A percentile compares a stretch with the other conserved stretches of the same genome.
phyloP scores from a whole-genome alignment of 2,329 filamentous ascomycete species.

The Penicillium oxalicum region DNA sequence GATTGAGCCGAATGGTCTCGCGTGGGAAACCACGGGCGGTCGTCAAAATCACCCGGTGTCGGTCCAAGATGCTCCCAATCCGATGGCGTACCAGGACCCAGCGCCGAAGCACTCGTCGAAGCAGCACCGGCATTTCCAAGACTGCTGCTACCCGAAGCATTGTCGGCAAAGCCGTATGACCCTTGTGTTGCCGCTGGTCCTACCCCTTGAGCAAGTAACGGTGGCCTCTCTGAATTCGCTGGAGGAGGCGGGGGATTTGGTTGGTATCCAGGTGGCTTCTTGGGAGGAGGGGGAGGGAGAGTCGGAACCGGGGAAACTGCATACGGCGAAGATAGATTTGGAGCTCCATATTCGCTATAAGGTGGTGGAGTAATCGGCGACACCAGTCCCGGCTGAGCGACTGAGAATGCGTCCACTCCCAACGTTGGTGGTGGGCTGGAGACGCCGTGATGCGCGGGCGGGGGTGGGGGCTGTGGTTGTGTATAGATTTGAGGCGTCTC shows the following conservation, averaged over 20 bases:
- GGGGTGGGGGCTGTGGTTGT: conserved; percentile 14
- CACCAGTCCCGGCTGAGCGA: conserved; percentile 4
- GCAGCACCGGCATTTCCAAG: conserved; percentile 12
- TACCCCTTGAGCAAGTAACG: conserved; percentile 13
- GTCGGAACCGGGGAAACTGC: conserved; percentile 5
- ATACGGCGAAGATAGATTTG: conserved; percentile 5
- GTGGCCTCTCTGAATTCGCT: conserved; percentile 10
- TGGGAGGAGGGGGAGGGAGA: conserved; percentile 38
- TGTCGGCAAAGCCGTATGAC: conserved; percentile 12
- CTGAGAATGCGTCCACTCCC: conserved; percentile 11
- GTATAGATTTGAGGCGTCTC: conserved; percentile 18
- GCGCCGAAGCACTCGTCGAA: conserved; percentile 29
- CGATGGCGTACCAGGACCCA: conserved; percentile 41
- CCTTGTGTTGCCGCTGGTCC: conserved; percentile 15
- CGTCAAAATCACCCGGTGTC: conserved; percentile 34
- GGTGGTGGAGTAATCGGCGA: conserved; percentile 16
- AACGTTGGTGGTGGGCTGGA: conserved; percentile 16
- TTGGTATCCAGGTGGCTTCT: conserved; percentile 37
- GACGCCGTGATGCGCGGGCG: conserved; percentile 15
- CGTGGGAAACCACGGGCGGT: conserved; percentile 23
- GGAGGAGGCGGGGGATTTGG: conserved; percentile 23
- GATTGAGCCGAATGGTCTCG: conserved; percentile 7
- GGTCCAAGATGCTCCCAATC: conserved; percentile 44
- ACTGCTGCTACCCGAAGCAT: neutral
- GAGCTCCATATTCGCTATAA: conserved; percentile 18